Evolutionary conservation across 148 eudicot species (phyloP).

Genomic region (Silene conica): DNA sequence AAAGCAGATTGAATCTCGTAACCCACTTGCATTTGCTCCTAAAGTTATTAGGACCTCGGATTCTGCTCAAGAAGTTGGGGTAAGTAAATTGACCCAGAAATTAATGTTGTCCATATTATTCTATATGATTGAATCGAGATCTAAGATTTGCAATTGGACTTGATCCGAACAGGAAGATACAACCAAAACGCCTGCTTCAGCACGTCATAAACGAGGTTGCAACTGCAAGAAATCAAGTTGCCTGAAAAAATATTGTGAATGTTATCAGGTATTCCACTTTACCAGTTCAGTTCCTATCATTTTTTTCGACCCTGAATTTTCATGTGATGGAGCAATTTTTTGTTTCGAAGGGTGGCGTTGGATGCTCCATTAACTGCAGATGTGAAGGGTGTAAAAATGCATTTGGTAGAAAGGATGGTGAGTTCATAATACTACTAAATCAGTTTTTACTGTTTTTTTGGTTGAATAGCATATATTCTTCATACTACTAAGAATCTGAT

Average conservation of each 20-base stretch:
- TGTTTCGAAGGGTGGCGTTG: conserved; percentile 79
- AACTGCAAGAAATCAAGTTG: conserved; percentile 97
- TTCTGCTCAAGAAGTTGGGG: conserved; percentile 51
- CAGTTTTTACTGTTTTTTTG: background rate
- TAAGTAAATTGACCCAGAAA: conserved; percentile 19
- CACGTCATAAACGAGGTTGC: conserved; percentile 97
- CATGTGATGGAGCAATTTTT: conserved; percentile 16
- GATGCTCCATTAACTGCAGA: conserved; percentile 90
- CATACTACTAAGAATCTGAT: background rate
- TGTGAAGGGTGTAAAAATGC: conserved; percentile 93
- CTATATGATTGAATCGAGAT: conserved; percentile 8
- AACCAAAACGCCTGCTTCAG: conserved; percentile 89
- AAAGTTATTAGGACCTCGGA: conserved; percentile 78
- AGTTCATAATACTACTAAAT: conserved; percentile 19
- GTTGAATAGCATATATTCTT: background rate
- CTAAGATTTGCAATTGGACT: background rate
- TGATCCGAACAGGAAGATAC: conserved; percentile 61
- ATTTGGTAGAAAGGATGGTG: conserved; percentile 89
- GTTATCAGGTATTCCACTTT: conserved; percentile 69
- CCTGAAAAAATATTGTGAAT: conserved; percentile 95
- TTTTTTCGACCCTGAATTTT: conserved; percentile 14
- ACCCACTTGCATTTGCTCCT: conserved; percentile 98
- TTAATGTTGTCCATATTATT: background rate
- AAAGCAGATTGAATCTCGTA: conserved; percentile 93
- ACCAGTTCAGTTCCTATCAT: background rate